Conservation (phyloP, 1,284 basidiomycete species). For the Meripilus lineatus region DNA sequence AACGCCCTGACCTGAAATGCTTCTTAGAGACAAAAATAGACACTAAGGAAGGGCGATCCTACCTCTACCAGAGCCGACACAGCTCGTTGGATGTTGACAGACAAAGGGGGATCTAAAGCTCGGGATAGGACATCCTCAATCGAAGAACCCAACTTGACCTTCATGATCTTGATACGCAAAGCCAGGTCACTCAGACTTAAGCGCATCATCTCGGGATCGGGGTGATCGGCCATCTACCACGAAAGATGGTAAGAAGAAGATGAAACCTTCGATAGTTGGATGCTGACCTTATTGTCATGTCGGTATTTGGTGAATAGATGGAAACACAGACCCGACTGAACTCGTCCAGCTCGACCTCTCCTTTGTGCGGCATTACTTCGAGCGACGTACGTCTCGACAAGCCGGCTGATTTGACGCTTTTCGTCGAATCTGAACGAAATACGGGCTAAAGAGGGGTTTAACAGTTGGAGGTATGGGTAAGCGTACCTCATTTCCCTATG, state of each 20-base stretch:
- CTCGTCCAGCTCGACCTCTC: slow-evolving; percentile 89
- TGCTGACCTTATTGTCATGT: slow-evolving; percentile 67
- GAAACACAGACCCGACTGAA: slow-evolving; percentile 89
- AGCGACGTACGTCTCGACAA: slow-evolving; percentile 92
- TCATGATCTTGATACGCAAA: slow-evolving; percentile 96
- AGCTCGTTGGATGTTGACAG: slow-evolving; percentile 89
- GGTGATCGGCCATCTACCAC: slow-evolving; percentile 81
- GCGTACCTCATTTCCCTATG: slow-evolving; percentile 86
- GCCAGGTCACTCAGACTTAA: slow-evolving; percentile 93
- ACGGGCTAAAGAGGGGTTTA: slow-evolving; percentile 6
- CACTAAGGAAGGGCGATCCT: slow-evolving; percentile 20
- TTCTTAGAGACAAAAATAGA: too few relatives aligned
- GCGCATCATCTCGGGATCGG: slow-evolving; percentile 94
- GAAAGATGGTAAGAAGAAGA: slow-evolving; percentile 24
- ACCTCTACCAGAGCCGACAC: slow-evolving; percentile 91
- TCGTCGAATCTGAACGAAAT: slow-evolving; percentile 79
- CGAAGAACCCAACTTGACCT: slow-evolving; percentile 79
- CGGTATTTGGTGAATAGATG: slow-evolving; percentile 92
- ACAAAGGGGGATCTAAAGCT: slow-evolving; percentile 87
- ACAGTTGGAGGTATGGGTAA: slow-evolving; percentile 4
- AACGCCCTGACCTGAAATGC: slow-evolving; percentile 70
- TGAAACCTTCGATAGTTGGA: slow-evolving; percentile 18
- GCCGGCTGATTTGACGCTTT: slow-evolving; percentile 91
- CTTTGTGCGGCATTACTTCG: slow-evolving; percentile 93
- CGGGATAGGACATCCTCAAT: slow-evolving; percentile 89